These are phyloP conservation scores for Alliaria petiolata DNA, from an alignment of 345 rosid genomes.

Conservation along the genomic window DNA sequence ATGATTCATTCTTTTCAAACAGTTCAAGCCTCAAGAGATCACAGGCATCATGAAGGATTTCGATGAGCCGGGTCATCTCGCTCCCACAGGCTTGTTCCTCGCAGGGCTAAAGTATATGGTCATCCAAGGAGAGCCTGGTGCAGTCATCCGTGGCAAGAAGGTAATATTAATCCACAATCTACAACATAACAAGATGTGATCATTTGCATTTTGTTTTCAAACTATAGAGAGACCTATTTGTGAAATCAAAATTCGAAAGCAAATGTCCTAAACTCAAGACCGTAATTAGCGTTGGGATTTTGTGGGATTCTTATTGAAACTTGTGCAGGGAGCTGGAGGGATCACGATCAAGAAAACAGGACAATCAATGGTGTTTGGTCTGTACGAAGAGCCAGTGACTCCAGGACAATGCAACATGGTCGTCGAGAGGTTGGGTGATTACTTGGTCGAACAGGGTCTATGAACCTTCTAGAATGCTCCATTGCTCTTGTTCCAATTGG, in stretches of 20 bases:
- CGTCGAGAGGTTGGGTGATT: conserved; percentile 88
- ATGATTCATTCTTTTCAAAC: background rate
- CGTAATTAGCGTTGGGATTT: background rate
- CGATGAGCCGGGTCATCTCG: conserved; percentile 67
- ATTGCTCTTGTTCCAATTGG: background rate
- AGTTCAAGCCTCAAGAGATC: conserved; percentile 58
- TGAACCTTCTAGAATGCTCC: conserved; percentile 16
- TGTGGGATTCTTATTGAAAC: background rate
- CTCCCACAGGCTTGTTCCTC: conserved; percentile 58
- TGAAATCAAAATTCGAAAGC: no score
- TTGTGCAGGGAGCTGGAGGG: conserved; percentile 65
- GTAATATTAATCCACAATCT: no score
- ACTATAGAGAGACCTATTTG: background rate
- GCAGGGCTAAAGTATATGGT: conserved; percentile 54
- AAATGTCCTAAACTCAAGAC: no score
- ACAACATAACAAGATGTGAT: no score
- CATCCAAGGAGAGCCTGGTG: conserved; percentile 47
- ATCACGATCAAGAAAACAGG: conserved; percentile 71
- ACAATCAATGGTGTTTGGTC: conserved; percentile 65
- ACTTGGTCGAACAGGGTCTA: conserved; percentile 70
- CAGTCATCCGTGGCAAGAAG: conserved; percentile 81
- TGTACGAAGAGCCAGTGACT: conserved; percentile 75
- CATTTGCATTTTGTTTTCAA: background rate
- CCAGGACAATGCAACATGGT: conserved; percentile 91
- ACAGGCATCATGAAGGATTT: conserved; percentile 56